phyloP scores from a whole-genome alignment of 305 asterid species.

The Solanum hybrid region DNA sequence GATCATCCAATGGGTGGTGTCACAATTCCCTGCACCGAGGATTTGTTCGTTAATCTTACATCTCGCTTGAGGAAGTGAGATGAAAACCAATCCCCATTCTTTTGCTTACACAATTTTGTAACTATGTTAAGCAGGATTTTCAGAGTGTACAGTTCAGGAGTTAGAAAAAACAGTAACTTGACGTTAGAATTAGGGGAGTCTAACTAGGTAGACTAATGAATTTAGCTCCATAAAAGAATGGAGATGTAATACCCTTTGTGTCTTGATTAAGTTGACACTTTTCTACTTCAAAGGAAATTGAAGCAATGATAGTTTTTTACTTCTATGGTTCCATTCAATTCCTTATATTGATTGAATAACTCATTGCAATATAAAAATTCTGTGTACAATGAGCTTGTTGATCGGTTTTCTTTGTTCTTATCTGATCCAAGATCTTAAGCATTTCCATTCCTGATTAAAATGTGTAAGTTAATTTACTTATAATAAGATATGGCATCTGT shows the following conservation, averaged over 20 bases:
- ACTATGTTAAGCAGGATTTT: not conserved
- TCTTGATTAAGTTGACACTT: not conserved
- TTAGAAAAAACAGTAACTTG: not conserved
- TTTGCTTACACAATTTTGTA: not conserved
- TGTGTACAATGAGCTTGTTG: not conserved
- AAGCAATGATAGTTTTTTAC: not conserved
- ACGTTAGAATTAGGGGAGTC: not conserved
- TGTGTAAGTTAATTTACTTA: not conserved
- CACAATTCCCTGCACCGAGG: constrained; percentile 57
- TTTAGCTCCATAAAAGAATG: not conserved
- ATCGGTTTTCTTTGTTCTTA: not conserved
- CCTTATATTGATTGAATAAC: not conserved
- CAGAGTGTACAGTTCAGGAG: not conserved
- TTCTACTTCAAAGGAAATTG: not conserved
- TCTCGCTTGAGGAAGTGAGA: constrained; percentile 17
- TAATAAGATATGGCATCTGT: not conserved
- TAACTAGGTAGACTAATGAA: not conserved
- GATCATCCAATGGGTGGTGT: constrained; percentile 2
- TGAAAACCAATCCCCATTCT: not conserved
- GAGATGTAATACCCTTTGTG: not conserved
- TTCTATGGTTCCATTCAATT: not conserved
- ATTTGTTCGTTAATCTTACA: constrained; percentile 48
- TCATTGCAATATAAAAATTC: not conserved
- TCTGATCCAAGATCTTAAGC: not conserved
- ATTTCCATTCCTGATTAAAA: not conserved